Evolutionary conservation across 1,139 yeast genomes (phyloP).

Genomic region (Eremothecium coryli): DNA sequence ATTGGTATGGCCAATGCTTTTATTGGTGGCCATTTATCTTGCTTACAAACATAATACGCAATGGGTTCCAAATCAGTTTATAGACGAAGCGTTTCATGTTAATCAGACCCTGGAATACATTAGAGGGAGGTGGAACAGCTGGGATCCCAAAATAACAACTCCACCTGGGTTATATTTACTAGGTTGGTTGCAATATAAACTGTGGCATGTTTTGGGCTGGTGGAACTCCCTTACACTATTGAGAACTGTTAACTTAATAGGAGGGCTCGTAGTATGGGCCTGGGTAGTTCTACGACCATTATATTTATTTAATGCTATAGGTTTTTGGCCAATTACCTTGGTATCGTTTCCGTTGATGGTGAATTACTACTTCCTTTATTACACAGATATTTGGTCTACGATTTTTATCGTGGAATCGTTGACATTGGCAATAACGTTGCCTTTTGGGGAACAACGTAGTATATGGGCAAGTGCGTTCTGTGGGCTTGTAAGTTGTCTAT

Average conservation of each 20-base stretch:
- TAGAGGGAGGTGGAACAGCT: constrained; percentile 45
- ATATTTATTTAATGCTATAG: constrained; percentile 33
- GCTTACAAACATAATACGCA: constrained; percentile 21
- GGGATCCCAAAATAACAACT: constrained; percentile 92
- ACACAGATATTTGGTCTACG: constrained; percentile 92
- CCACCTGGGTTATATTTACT: constrained; percentile 86
- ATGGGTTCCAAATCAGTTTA: constrained; percentile 25
- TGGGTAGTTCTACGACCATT: constrained; percentile 32
- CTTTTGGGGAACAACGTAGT: constrained; percentile 30
- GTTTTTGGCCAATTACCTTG: constrained; percentile 43
- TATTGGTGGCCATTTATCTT: constrained; percentile 18
- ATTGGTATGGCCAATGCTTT: constrained; percentile 19
- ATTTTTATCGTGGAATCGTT: constrained; percentile 49
- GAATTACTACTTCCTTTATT: constrained; percentile 67
- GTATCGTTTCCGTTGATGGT: constrained; percentile 60
- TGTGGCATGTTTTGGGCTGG: constrained; percentile 23
- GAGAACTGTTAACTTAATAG: constrained; percentile 53
- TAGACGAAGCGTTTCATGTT: constrained; percentile 79
- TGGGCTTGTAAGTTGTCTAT: constrained; percentile 52
- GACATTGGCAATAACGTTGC: constrained; percentile 33
- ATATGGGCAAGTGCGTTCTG: constrained; percentile 36
- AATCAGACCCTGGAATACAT: constrained; percentile 69
- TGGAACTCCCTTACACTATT: constrained; percentile 37
- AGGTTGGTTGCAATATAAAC: constrained; percentile 42
- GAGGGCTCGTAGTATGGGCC: constrained; percentile 52